Conservation (phyloP, 495 filamentous ascomycete genomes). For the Bryoglossum gracile region DNA sequence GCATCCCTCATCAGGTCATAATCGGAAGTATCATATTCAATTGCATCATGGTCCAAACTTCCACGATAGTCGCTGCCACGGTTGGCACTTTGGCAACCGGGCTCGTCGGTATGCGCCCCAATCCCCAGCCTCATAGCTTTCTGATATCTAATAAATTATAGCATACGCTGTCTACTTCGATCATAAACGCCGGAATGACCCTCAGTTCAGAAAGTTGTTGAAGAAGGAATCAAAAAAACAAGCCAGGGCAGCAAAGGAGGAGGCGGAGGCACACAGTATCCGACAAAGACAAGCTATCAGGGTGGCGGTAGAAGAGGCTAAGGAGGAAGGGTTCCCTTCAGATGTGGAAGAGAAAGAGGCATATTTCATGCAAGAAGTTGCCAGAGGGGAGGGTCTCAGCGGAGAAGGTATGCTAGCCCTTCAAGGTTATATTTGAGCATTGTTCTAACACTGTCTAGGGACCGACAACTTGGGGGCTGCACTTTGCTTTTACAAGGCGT, state of each 20-base stretch:
- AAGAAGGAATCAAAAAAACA: slow-evolving; percentile 75
- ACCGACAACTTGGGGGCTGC: slow-evolving; percentile 74
- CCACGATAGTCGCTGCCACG: slow-evolving; percentile 65
- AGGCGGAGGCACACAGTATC: slow-evolving; percentile 58
- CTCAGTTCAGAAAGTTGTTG: slow-evolving; percentile 77
- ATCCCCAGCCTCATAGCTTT: not conserved
- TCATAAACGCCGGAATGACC: slow-evolving; percentile 78
- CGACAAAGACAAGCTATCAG: slow-evolving; percentile 67
- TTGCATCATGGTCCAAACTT: slow-evolving; percentile 51
- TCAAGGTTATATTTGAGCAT: not conserved
- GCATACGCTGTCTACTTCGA: slow-evolving; percentile 90
- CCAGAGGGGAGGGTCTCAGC: slow-evolving; percentile 71
- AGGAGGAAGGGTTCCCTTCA: slow-evolving; percentile 83
- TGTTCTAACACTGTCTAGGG: slow-evolving; percentile 39
- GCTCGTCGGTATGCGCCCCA: slow-evolving; percentile 54
- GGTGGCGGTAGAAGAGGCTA: slow-evolving; percentile 63
- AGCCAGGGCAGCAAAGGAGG: slow-evolving; percentile 68
- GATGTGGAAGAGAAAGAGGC: slow-evolving; percentile 76
- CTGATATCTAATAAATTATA: slow-evolving; percentile 22
- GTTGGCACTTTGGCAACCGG: slow-evolving; percentile 70
- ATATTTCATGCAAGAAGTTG: slow-evolving; percentile 94
- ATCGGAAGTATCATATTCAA: slow-evolving; percentile 13
- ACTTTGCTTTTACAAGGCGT: slow-evolving; percentile 90
- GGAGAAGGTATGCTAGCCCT: slow-evolving; percentile 48
- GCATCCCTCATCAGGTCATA: not conserved